phyloP scores from a whole-genome alignment of 2,329 filamentous ascomycete genomes.

The Didymella keratinophila region DNA sequence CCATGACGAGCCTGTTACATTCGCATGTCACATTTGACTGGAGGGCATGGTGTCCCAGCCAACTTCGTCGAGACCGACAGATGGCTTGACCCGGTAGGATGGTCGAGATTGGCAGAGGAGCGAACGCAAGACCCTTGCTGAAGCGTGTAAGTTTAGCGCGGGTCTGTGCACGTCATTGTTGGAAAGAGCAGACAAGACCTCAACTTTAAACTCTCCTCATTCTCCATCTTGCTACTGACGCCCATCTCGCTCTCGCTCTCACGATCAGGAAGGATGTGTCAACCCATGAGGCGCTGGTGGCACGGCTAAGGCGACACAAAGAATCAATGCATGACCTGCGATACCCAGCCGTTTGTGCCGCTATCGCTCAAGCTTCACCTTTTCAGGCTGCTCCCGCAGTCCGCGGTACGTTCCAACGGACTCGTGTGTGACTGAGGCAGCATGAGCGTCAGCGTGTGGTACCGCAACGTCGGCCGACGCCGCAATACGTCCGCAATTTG shows the following conservation, averaged over 20 bases:
- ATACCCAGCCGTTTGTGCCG: constrained; percentile 13
- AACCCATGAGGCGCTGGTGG: background rate
- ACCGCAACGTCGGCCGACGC: constrained; percentile 10
- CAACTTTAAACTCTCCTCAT: background rate
- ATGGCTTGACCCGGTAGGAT: constrained; percentile 12
- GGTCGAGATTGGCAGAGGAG: constrained; percentile 9
- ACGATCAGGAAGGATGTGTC: too few relatives aligned
- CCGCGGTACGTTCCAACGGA: constrained; percentile 17
- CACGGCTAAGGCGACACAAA: background rate
- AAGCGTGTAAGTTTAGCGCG: constrained; percentile 1
- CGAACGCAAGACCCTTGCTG: constrained; percentile 4
- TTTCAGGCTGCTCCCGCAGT: constrained; percentile 13
- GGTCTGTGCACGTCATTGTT: constrained; percentile 5
- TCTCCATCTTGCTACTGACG: background rate
- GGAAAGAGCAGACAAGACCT: background rate
- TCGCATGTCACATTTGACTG: constrained; percentile 7
- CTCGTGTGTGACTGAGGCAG: constrained; percentile 19
- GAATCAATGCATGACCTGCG: background rate
- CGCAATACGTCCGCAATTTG: constrained; percentile 6
- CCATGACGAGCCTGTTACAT: constrained; percentile 5
- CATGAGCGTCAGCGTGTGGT: constrained; percentile 16
- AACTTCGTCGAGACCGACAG: constrained; percentile 10
- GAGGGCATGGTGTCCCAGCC: constrained; percentile 3
- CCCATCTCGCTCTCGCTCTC: background rate
- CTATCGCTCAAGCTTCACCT: constrained; percentile 18